Conservation (phyloP, 306 rosid species). For the Hippophae rhamnoides region DNA sequence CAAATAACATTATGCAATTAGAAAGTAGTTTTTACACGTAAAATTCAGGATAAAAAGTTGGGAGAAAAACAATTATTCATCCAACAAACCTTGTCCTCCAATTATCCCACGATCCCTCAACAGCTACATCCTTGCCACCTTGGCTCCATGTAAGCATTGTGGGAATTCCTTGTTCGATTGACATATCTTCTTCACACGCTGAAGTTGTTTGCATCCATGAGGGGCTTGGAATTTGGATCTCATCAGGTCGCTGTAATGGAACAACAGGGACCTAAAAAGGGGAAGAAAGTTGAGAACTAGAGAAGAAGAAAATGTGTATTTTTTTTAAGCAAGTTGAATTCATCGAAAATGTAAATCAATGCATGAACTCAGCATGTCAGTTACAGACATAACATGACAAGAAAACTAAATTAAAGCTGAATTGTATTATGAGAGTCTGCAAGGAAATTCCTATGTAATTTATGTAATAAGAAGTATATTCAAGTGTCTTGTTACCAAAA, state of each 20-base stretch:
- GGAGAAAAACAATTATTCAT: constrained; percentile 9
- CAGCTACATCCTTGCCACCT: constrained; percentile 65
- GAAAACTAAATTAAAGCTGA: no score
- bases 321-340: no score
- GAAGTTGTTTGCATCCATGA: constrained; percentile 42
- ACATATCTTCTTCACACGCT: constrained; percentile 33
- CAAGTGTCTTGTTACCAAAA: no score
- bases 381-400: no score
- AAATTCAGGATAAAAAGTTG: not conserved
- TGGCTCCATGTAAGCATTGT: constrained; percentile 70
- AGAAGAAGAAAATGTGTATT: no score
- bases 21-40: no score
- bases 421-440: no score
- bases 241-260: constrained; percentile 60
- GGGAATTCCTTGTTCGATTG: constrained; percentile 63
- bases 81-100: constrained; percentile 60
- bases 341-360: no score
- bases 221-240: constrained; percentile 36
- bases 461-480: no score
- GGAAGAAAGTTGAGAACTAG: no score
- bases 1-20: constrained; percentile 14
- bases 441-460: no score
- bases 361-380: no score
- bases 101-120: constrained; percentile 95
- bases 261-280: constrained; percentile 62